Base-by-base conservation (phyloP, 257 asterid species). In the Capsicum rhomboideum region DNA sequence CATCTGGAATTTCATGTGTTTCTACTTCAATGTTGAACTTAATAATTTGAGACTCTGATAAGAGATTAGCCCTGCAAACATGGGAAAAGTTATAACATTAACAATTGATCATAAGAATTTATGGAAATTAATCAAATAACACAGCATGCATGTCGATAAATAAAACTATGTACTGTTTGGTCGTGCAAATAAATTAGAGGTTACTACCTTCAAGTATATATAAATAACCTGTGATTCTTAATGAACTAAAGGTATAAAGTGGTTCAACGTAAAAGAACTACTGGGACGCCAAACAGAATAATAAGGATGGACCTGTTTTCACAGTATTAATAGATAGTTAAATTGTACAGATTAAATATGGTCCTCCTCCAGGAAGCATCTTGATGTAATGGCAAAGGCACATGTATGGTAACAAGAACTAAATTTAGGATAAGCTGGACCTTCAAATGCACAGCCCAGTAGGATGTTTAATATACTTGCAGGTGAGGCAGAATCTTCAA, bases 41-140 rank as follows among this genome's bases (percentile, higher is more conserved):
- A 88, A 93, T 95, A 90, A 94, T 93, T 91, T 95, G 91, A 11
- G 99, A 95, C 88, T 95, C 99, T 3, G 98, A 93, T 66, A 89
- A 87, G 87, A 97, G 91, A 88, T 86, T 90, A 56, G 98, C 98
- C 92, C 99, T 96, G 94, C 84, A 88, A 64, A 86, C 55, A 84
- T 64, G 79, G 74, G 82, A 84, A 75, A 53, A n/a, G n/a, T 40
- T 26, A 74, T 12, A 37, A 23, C 18, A 85, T 52, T n/a, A 54
- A 6, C 18, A 78, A 34, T 52, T 1, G 6, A 59, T 28, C 46
- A 55, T 31, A 58, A 56, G 28, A 67, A 26, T 14, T 0, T 75
- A 26, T 14, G 1, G 23, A 75, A 46, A 26, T 0, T 23, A 0
- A 49, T 2, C 61, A 75, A 23, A 75, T 23, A 21, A 75, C 23